Percentiles rank a stretch among this genome's conserved stretches.
These are phyloP conservation scores for Kazachstania psychrophila DNA, from an alignment of 805 yeast genomes.

Conservation along the genomic window DNA sequence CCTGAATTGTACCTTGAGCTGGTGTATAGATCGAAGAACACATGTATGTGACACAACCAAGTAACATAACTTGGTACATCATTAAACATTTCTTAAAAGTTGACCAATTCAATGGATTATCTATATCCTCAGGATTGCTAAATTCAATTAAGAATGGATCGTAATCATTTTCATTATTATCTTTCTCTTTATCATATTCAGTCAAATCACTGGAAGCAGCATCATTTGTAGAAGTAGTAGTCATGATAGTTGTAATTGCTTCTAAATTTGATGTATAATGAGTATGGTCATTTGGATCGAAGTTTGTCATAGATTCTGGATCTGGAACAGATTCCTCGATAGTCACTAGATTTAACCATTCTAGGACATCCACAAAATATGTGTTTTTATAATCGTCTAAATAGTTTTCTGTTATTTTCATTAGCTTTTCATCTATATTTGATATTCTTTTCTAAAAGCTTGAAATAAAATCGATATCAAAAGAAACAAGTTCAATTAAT, in stretches of 20 bases:
- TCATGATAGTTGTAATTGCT: not conserved
- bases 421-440: not conserved
- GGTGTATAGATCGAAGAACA: constrained; percentile 51
- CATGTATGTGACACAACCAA: constrained; percentile 45
- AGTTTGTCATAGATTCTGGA: not conserved
- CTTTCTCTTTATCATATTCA: constrained; percentile 1
- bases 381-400: constrained; percentile 13
- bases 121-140: constrained; percentile 38
- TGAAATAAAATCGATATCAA: not conserved
- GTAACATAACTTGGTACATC: constrained; percentile 34
- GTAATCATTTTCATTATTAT: not conserved
- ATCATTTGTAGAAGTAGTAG: not conserved
- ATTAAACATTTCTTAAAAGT: constrained; percentile 32
- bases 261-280: not conserved
- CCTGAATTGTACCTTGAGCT: constrained; percentile 36
- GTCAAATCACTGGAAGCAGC: not conserved
- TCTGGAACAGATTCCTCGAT: constrained; percentile 8
- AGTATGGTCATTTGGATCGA: not conserved
- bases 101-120: constrained; percentile 52
- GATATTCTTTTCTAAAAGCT: not conserved
- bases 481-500: not conserved
- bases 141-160: constrained; percentile 27
- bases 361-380: constrained; percentile 19
- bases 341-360: constrained; percentile 11
- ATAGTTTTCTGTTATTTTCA: not conserved